A percentile compares a stretch with the other conserved stretches of the same genome.
Evolutionary conservation across 2,329 filamentous ascomycete species (phyloP).

Genomic region (Fusarium secorum): DNA sequence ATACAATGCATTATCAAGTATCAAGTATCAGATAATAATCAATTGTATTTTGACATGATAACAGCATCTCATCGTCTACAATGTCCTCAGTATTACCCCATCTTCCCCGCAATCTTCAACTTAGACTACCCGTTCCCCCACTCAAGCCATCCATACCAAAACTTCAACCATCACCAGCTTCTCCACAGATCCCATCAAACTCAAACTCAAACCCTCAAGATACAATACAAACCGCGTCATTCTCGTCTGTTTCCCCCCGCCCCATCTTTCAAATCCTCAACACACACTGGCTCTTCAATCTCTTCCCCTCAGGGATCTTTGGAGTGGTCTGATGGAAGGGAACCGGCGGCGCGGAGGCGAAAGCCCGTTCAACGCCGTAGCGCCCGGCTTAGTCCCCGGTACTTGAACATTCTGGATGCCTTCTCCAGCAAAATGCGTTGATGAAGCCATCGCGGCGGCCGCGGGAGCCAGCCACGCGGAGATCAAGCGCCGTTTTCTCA

Average conservation of each 20-base stretch:
- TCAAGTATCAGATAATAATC: not conserved
- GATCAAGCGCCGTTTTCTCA: constrained; percentile 1
- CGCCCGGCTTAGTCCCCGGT: constrained; percentile 7
- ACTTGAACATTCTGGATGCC: not conserved
- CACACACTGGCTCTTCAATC: not conserved
- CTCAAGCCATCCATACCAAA: constrained; percentile 18
- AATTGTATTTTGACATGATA: not conserved
- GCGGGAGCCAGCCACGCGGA: not conserved
- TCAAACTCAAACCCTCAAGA: not conserved
- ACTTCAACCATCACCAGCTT: not conserved
- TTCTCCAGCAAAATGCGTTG: not conserved
- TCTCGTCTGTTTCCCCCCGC: not conserved
- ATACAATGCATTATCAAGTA: not conserved
- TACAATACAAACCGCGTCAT: constrained; percentile 3
- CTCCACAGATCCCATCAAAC: constrained; percentile 5
- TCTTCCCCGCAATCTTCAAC: constrained; percentile 34
- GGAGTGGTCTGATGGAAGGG: constrained; percentile 19
- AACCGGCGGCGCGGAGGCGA: constrained; percentile 16
- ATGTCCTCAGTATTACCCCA: constrained; percentile 18
- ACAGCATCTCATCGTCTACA: not conserved
- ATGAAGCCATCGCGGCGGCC: not conserved
- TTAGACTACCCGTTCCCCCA: constrained; percentile 34
- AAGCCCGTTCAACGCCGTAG: constrained; percentile 22
- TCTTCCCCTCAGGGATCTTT: not conserved
- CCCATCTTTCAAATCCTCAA: not conserved